Base-by-base conservation (phyloP, 768 basidiomycete genomes). In the Favolaschia claudopus region DNA sequence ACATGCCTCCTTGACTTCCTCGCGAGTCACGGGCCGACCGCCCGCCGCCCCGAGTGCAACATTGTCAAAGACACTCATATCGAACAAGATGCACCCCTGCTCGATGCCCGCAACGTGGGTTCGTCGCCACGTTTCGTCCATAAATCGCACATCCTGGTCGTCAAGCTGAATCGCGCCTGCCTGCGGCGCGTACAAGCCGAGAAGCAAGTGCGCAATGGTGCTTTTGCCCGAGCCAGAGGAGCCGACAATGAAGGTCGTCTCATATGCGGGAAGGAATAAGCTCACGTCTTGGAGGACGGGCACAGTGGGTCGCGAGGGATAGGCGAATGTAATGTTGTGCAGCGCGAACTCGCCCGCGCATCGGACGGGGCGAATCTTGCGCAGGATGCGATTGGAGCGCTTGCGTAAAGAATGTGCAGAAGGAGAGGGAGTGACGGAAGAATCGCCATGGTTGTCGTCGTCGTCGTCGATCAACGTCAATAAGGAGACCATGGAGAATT, bases 191-290 rank as follows among this genome's bases (percentile, higher is more conserved):
- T 93, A 92, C 69, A 90, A 73, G 9, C 86, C 81, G 22, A 91
- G 80, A 0, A 93, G 79, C 12, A 93, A 80, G 53, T 87, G 82
- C 0, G 89, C 90, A 61, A 93, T 78, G 3, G 92, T 93, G 4
- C 85, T 88, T 76, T 93, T 93, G 19, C 91, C 91, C 1, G 85
- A 89, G 14, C 92, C 91, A 2, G 89, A 91, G 13, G 85, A 83
- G 39, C 91, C 92, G 50, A 93, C 90, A 58, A 93, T 86, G 73
- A 91, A 93, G 0, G 91, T 92, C 6, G 81, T 91, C 68, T 93
- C 91, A 5, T 75, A 74, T 0, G 89, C 83, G 15, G 91, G 88
- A 31, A 93, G 76, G 76, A 86, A 92, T 54, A 93, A 79, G 24
- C 81, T 76, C 28, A 91, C 81, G 61, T 87, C 74, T 24, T 71